phyloP scores from a whole-genome alignment of 1,284 basidiomycete species.

The Ustilago cynodontis region DNA sequence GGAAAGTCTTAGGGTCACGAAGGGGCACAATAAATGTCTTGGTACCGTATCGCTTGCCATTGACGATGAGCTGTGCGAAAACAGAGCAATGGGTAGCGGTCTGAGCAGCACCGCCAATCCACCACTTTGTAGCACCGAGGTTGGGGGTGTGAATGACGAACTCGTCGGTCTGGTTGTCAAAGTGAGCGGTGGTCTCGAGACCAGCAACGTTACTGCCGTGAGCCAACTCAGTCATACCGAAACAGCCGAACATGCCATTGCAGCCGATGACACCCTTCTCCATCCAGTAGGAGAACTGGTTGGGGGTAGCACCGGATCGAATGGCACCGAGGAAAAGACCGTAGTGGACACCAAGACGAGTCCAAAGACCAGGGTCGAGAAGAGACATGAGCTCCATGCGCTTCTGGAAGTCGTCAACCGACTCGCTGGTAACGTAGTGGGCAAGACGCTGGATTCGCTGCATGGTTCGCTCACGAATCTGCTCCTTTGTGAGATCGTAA shows the following conservation, averaged over 20 bases:
- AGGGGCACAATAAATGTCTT: slow-evolving; percentile 72
- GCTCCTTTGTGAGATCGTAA: slow-evolving; percentile 74
- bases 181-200: slow-evolving; percentile 75
- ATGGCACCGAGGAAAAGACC: slow-evolving; percentile 73
- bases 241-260: slow-evolving; percentile 72
- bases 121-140: slow-evolving; percentile 70
- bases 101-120: slow-evolving; percentile 75
- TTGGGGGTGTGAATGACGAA: slow-evolving; percentile 74
- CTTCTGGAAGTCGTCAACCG: slow-evolving; percentile 71
- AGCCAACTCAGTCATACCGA: slow-evolving; percentile 74
- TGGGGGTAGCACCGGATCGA: slow-evolving; percentile 16
- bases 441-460: slow-evolving; percentile 60
- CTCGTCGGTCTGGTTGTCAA: slow-evolving; percentile 74
- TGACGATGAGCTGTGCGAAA: slow-evolving; percentile 74
- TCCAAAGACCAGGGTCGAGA: slow-evolving; percentile 74
- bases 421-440: slow-evolving; percentile 66
- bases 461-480: slow-evolving; percentile 71
- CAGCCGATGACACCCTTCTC: slow-evolving; percentile 16
- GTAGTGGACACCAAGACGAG: slow-evolving; percentile 74
- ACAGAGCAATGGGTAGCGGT: slow-evolving; percentile 75
- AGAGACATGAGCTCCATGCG: slow-evolving; percentile 73
- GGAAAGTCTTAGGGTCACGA: slow-evolving; percentile 71
- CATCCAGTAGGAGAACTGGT: slow-evolving; percentile 9
- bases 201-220: slow-evolving; percentile 75
- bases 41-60: slow-evolving; percentile 74